Conservation (phyloP, 768 basidiomycete species). For the Neoboletus subvelutipes region DNA sequence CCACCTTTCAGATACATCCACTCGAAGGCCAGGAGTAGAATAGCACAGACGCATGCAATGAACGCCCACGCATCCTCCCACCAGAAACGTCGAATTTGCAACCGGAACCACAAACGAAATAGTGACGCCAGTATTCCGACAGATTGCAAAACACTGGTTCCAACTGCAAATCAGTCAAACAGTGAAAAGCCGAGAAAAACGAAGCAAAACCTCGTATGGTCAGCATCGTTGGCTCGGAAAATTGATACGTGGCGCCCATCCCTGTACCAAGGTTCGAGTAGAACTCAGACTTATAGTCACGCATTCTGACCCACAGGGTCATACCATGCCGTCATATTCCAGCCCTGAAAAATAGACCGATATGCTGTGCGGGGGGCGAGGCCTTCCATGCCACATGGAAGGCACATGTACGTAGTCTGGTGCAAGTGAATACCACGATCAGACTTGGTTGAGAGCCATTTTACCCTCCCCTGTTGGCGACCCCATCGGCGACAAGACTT, state of each 20-base stretch:
- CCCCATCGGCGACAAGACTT: neutral
- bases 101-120: slow-evolving; percentile 21
- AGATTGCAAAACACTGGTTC: slow-evolving; percentile 6
- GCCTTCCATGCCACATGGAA: neutral
- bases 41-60: slow-evolving; percentile 8
- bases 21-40: slow-evolving; percentile 2
- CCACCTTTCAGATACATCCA: slow-evolving; percentile 20
- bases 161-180: slow-evolving; percentile 3
- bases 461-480: neutral
- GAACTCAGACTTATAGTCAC: slow-evolving; percentile 7
- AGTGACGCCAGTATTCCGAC: slow-evolving; percentile 16
- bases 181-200: neutral
- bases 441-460: neutral
- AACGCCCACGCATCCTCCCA: slow-evolving; percentile 25
- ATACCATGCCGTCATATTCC: slow-evolving; percentile 1
- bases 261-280: neutral
- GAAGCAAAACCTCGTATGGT: slow-evolving; percentile 9
- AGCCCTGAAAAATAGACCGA: neutral
- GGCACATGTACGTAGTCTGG: neutral
- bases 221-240: slow-evolving; percentile 12
- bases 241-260: slow-evolving; percentile 10
- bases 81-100: slow-evolving; percentile 17
- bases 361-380: neutral
- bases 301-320: neutral
- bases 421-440: neutral